phyloP scores from a whole-genome alignment of 129 eudicot species.

The Apium graveolens region DNA sequence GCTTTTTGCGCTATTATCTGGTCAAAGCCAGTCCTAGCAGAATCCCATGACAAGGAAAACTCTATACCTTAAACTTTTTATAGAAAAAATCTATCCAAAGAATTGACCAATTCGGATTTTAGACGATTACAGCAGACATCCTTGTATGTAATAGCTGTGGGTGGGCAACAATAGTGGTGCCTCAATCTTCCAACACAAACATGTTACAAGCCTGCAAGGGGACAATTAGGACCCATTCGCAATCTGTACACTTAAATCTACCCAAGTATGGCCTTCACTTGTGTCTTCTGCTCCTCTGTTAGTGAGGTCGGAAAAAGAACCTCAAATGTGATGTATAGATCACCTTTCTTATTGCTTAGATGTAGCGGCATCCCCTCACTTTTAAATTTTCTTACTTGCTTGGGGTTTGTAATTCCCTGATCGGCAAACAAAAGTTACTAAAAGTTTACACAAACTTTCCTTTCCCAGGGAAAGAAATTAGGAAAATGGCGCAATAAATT shows the following conservation, averaged over 20 bases:
- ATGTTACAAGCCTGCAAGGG: slow-evolving; percentile 13
- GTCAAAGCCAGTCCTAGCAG: background rate
- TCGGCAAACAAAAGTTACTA: background rate
- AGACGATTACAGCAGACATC: background rate
- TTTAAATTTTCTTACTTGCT: slow-evolving; percentile 83
- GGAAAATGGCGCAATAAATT: background rate
- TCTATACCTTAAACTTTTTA: background rate
- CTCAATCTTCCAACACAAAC: background rate
- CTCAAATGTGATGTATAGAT: slow-evolving; percentile 75
- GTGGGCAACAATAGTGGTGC: background rate
- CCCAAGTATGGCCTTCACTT: slow-evolving; percentile 63
- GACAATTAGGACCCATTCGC: slow-evolving; percentile 2
- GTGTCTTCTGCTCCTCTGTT: slow-evolving; percentile 72
- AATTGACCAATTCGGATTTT: background rate
- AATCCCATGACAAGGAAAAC: background rate
- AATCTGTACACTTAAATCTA: slow-evolving; percentile 18
- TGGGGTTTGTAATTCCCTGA: slow-evolving; percentile 85
- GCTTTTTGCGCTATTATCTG: background rate
- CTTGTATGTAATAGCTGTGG: background rate
- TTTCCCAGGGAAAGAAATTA: background rate
- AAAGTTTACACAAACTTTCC: background rate
- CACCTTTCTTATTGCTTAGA: slow-evolving; percentile 81
- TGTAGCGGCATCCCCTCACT: slow-evolving; percentile 98
- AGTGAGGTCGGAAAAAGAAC: slow-evolving; percentile 81
- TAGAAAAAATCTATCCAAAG: background rate